Evolutionary conservation across 495 filamentous ascomycete genomes (phyloP).

Genomic region (Xylaria sp.): DNA sequence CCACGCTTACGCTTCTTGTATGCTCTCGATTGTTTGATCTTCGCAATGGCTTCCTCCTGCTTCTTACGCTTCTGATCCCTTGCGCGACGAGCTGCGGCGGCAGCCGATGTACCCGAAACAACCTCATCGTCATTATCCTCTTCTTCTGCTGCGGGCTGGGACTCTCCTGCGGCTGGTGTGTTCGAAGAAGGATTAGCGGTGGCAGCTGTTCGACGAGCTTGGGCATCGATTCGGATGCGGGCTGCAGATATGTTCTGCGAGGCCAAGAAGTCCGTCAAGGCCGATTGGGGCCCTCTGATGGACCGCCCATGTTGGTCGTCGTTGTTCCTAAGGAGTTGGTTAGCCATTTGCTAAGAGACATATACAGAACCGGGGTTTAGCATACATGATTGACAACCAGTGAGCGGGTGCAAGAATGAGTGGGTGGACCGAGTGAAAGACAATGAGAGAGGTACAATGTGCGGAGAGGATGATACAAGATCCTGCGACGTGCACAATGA

Average conservation of each 20-base stretch:
- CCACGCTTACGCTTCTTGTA: conserved; percentile 70
- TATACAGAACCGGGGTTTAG: background rate
- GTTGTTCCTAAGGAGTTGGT: conserved; percentile 16
- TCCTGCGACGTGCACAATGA: background rate
- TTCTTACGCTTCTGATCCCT: conserved; percentile 57
- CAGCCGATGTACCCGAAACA: background rate
- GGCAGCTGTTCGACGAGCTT: conserved; percentile 58
- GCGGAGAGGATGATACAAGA: background rate
- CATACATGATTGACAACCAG: conserved; percentile 11
- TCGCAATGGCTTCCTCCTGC: conserved; percentile 69
- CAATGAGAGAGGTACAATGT: too few species aligned
- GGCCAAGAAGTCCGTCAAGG: conserved; percentile 83
- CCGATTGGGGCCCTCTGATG: conserved; percentile 61
- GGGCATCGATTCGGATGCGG: conserved; percentile 72
- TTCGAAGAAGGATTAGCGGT: conserved; percentile 27
- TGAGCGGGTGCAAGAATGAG: background rate
- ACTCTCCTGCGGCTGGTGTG: conserved; percentile 26
- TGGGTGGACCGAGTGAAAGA: background rate
- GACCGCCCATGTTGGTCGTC: conserved; percentile 3
- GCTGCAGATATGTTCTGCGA: conserved; percentile 89
- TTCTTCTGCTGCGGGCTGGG: conserved; percentile 29
- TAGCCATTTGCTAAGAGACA: background rate
- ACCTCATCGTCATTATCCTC: conserved; percentile 43
- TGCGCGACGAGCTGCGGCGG: conserved; percentile 38
- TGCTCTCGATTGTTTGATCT: conserved; percentile 81